Base-by-base conservation (phyloP, 805 yeast species). In the Yamadazyma insecticola region DNA sequence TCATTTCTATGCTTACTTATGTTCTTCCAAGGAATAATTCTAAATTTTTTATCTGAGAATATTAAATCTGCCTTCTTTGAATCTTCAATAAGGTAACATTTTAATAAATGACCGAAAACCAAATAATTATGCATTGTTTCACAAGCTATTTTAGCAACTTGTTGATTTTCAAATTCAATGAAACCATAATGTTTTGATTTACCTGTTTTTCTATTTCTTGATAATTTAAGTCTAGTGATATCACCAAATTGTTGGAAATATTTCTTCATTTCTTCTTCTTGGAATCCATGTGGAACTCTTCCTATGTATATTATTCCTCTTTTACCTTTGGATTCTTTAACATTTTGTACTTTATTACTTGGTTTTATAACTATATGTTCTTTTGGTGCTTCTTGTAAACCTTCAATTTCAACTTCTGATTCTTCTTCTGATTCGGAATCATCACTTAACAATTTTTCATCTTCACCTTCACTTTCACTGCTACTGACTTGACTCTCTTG, bases 81-180 rank as follows among this genome's bases (percentile, higher is more conserved):
- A 36, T 73, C 74, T 37, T 83, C 89, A 28, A 74, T 48, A 12
- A 74, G 51, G 15, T 67, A 58, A 39, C 69, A 69, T 58, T 84
- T 81, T 46, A 92, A 64, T 40, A 89, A 73, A 57, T 90, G 97
- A 5, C 94, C 94, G 63, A 85, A 79, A 26, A 92, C 54, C 40
- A 92, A 70, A 50, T 92, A 92, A 61, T 92, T 92, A 60, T 92
- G 81, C 98, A 92, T 92, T 27, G 97, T 80, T 44, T 92, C 97
- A 39, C 83, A 84, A 3, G 96, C 98, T 39, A 88, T 70, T 45
- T 77, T 72, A 26, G 97, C 97, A 34, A 83, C 94, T 28, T 79
- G 85, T 22, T 56, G 52, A 33, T 76, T 70, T 24, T 71, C 74
- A 51, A 90, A 92, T 60, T 92, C 96, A 18, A 81, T 71, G 39